These are phyloP conservation scores for Diplocarpon rosae DNA, from an alignment of 2,329 filamentous ascomycete species.

Conservation along the genomic window DNA sequence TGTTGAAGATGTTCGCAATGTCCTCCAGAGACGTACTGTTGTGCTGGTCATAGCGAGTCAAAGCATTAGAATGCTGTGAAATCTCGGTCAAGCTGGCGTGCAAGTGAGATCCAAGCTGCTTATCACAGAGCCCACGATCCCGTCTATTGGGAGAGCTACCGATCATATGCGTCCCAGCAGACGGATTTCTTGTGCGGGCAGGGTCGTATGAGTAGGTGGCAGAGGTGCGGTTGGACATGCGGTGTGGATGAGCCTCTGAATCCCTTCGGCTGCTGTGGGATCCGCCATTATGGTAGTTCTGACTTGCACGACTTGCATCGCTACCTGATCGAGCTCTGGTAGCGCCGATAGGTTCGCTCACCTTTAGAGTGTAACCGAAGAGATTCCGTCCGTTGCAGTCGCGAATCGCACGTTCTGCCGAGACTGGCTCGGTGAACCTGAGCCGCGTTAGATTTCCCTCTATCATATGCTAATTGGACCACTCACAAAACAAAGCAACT, in stretches of 20 bases:
- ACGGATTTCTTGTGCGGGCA: background rate
- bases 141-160: background rate
- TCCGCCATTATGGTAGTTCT: background rate
- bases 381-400: background rate
- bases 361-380: background rate
- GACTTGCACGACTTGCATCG: background rate
- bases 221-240: background rate
- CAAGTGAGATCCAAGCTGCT: background rate
- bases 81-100: background rate
- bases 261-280: background rate
- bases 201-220: background rate
- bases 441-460: background rate
- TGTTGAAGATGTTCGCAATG: background rate
- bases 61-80: background rate
- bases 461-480: background rate
- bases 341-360: background rate
- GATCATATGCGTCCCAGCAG: background rate
- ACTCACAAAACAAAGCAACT: background rate
- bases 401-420: conserved; percentile 10
- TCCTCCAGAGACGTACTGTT: background rate
- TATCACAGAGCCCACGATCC: background rate
- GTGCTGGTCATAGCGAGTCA: background rate
- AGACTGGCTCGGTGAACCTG: conserved; percentile 5
- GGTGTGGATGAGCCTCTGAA: conserved; percentile 4
- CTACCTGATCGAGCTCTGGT: background rate